Evolutionary conservation across 805 yeast genomes (phyloP).

Genomic region (Wickerhamiella cacticola): DNA sequence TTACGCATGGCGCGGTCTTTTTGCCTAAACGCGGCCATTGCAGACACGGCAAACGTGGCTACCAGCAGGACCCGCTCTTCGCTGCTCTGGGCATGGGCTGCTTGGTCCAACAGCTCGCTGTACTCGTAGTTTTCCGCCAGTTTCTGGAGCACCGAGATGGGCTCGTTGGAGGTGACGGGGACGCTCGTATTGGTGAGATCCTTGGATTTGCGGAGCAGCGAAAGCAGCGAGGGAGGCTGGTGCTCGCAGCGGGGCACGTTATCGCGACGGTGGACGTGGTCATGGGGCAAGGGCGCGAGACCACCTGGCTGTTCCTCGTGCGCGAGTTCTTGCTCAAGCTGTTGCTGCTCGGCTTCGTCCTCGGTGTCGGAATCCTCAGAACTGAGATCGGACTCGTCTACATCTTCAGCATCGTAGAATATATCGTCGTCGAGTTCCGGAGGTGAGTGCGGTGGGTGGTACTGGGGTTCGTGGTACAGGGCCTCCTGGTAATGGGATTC

Average conservation of each 20-base stretch:
- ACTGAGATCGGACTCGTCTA: slow-evolving; percentile 11
- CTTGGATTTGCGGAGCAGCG: slow-evolving; percentile 74
- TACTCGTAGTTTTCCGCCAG: slow-evolving; percentile 75
- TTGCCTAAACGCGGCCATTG: slow-evolving; percentile 55
- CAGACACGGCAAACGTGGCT: slow-evolving; percentile 74
- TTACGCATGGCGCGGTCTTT: slow-evolving; percentile 71
- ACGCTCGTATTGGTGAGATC: slow-evolving; percentile 69
- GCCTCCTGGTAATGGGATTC: no score
- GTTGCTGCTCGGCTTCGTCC: slow-evolving; percentile 18
- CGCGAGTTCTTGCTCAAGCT: background rate
- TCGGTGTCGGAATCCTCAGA: slow-evolving; percentile 8
- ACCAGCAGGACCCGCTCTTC: slow-evolving; percentile 49
- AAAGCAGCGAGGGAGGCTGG: slow-evolving; percentile 70
- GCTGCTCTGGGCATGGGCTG: slow-evolving; percentile 35
- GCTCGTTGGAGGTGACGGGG: slow-evolving; percentile 94
- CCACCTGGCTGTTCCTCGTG: background rate
- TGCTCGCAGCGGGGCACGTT: slow-evolving; percentile 45
- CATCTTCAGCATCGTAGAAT: slow-evolving; percentile 20
- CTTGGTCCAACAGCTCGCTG: slow-evolving; percentile 52
- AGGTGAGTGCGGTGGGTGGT: no score
- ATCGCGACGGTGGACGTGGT: slow-evolving; percentile 39
- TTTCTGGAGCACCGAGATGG: slow-evolving; percentile 68
- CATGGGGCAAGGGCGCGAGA: slow-evolving; percentile 56
- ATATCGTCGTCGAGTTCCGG: slow-evolving; percentile 14
- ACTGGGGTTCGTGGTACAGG: no score